Percentiles rank a stretch among this genome's conserved stretches.
These are phyloP conservation scores for Geotrichum fermentans DNA, from an alignment of 1,139 yeast genomes.

Conservation along the genomic window DNA sequence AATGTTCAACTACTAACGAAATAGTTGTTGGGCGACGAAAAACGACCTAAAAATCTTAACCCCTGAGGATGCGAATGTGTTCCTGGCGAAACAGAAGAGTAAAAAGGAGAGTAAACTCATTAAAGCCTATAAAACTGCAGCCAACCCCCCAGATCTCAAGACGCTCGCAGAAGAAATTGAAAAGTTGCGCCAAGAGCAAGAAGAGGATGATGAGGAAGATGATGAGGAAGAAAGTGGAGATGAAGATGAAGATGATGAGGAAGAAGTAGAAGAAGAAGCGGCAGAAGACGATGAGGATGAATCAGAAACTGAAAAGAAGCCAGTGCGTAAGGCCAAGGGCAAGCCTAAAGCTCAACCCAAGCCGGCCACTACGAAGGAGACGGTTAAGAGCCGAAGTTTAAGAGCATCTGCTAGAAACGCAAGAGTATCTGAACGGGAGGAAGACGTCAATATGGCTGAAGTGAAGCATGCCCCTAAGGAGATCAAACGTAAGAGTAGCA, in stretches of 20 bases:
- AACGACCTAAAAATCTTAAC: conserved; percentile 9
- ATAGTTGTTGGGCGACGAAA: conserved; percentile 36
- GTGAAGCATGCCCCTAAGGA: too few species aligned
- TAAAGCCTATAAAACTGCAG: conserved; percentile 7
- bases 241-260: conserved; percentile 17
- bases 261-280: conserved; percentile 27
- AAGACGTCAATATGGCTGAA: too few species aligned
- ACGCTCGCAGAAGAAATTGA: conserved; percentile 14
- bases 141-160: conserved; percentile 11
- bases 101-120: background rate
- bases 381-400: too few species aligned
- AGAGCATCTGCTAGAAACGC: too few species aligned
- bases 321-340: background rate
- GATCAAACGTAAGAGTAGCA: too few species aligned
- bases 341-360: too few species aligned
- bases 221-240: too few species aligned
- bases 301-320: background rate
- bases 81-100: background rate
- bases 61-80: conserved; percentile 9
- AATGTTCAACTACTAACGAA: too few species aligned
- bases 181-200: too few species aligned
- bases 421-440: too few species aligned
- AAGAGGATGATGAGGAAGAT: too few species aligned
- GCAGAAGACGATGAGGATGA: conserved; percentile 22
- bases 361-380: background rate